Evolutionary conservation across 345 rosid genomes (phyloP).

Genomic region (Xanthoceras sorbifolium): DNA sequence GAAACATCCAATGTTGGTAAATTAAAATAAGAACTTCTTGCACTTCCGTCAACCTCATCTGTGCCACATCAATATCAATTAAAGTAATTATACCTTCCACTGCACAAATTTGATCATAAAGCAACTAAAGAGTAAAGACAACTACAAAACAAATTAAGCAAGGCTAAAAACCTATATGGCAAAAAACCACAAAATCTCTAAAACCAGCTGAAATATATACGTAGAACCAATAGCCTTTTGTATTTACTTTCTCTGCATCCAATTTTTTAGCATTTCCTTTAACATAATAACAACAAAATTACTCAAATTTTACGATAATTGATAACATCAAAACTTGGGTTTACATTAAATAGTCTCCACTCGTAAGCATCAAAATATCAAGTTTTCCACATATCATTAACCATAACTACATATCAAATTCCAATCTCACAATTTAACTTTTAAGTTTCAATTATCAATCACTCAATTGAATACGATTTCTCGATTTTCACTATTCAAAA

Average conservation of each 20-base stretch:
- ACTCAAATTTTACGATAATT: not conserved
- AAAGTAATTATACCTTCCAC: not conserved
- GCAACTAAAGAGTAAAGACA: not conserved
- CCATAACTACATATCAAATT: not conserved
- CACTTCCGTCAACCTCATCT: conserved; percentile 39
- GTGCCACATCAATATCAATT: not conserved
- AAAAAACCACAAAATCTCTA: not conserved
- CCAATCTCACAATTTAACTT: not conserved
- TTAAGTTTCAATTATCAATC: not conserved
- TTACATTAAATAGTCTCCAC: not conserved
- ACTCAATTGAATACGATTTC: no score
- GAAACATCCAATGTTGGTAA: conserved; percentile 75
- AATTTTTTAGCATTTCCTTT: no score
- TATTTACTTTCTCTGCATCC: not conserved
- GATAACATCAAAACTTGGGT: not conserved
- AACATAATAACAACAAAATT: no score
- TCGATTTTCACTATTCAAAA: no score
- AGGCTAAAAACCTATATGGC: no score
- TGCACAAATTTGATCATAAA: not conserved
- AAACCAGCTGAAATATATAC: no score
- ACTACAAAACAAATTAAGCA: not conserved
- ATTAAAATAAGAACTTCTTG: conserved; percentile 57
- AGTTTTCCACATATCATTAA: no score
- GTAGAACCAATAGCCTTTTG: not conserved
- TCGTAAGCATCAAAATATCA: not conserved